A percentile compares a stretch with the other conserved stretches of the same genome.
phyloP scores from a whole-genome alignment of 2,329 filamentous ascomycete genomes.

The Phoma herbarum region DNA sequence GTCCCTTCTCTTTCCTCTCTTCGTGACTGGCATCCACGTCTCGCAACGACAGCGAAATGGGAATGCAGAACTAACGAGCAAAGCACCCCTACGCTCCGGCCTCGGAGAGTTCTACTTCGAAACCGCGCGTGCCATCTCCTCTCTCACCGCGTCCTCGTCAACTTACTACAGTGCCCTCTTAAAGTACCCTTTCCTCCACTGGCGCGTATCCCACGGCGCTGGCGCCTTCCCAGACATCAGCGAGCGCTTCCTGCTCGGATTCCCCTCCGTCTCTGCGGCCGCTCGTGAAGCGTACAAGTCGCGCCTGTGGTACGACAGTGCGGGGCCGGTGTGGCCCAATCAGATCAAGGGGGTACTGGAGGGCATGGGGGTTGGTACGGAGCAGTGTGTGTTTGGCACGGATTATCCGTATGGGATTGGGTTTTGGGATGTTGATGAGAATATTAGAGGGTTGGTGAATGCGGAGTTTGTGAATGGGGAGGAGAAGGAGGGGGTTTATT shows the following conservation, averaged over 20 bases:
- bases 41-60: too few relatives aligned
- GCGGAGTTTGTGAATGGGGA: slow-evolving; percentile 30
- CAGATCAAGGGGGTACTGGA: slow-evolving; percentile 49
- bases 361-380: slow-evolving; percentile 36
- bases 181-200: slow-evolving; percentile 44
- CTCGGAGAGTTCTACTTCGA: slow-evolving; percentile 52
- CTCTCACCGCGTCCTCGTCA: slow-evolving; percentile 37
- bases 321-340: slow-evolving; percentile 49
- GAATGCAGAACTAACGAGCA: background rate
- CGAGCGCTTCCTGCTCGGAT: slow-evolving; percentile 47
- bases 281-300: slow-evolving; percentile 41
- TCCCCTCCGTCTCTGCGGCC: slow-evolving; percentile 36
- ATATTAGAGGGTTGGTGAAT: slow-evolving; percentile 41
- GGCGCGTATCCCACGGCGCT: slow-evolving; percentile 48
- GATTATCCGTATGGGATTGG: slow-evolving; percentile 52
- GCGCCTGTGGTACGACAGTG: slow-evolving; percentile 51
- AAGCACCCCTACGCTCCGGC: slow-evolving; percentile 47
- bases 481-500: slow-evolving; percentile 43
- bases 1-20: too few relatives aligned
- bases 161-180: slow-evolving; percentile 33
- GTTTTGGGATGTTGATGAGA: slow-evolving; percentile 48
- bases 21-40: too few relatives aligned
- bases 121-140: slow-evolving; percentile 47
- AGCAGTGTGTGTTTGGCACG: slow-evolving; percentile 50
- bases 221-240: slow-evolving; percentile 50